Percentiles rank a stretch among this genome's conserved stretches.
These are phyloP conservation scores for Metschnikowia similis DNA, from an alignment of 805 yeast species.

Conservation along the genomic window DNA sequence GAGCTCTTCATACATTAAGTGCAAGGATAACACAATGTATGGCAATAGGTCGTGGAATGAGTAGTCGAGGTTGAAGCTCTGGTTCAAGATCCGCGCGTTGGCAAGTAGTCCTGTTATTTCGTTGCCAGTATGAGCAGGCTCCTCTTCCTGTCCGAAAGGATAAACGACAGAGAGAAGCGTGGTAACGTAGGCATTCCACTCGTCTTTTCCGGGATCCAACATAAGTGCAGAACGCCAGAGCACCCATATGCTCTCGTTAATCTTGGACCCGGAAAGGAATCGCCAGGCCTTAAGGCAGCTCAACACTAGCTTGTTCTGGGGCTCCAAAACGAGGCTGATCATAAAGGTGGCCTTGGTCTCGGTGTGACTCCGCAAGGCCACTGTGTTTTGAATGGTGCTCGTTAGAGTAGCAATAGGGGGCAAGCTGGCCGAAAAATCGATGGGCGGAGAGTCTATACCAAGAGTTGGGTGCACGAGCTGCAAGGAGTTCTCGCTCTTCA, in stretches of 20 bases:
- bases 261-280: conserved; percentile 53
- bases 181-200: conserved; percentile 58
- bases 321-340: conserved; percentile 39
- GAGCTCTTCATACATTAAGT: conserved; percentile 72
- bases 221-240: conserved; percentile 57
- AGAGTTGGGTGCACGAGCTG: conserved; percentile 55
- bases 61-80: conserved; percentile 29
- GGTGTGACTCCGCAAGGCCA: conserved; percentile 21
- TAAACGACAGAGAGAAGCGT: conserved; percentile 47
- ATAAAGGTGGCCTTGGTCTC: conserved; percentile 20
- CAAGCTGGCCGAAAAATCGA: conserved; percentile 15
- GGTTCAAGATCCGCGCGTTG: conserved; percentile 26
- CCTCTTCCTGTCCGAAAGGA: conserved; percentile 36
- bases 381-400: conserved; percentile 26
- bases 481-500: conserved; percentile 33
- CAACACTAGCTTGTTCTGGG: conserved; percentile 40
- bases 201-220: conserved; percentile 39
- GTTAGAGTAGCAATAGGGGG: conserved; percentile 21
- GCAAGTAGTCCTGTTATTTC: conserved; percentile 30
- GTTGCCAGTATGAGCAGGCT: conserved; percentile 16
- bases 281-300: conserved; percentile 48
- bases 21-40: conserved; percentile 62
- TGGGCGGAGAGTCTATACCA: conserved; percentile 38
- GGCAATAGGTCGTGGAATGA: conserved; percentile 54
- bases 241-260: conserved; percentile 55